phyloP scores from a whole-genome alignment of 257 asterid genomes.

The Avicennia marina region DNA sequence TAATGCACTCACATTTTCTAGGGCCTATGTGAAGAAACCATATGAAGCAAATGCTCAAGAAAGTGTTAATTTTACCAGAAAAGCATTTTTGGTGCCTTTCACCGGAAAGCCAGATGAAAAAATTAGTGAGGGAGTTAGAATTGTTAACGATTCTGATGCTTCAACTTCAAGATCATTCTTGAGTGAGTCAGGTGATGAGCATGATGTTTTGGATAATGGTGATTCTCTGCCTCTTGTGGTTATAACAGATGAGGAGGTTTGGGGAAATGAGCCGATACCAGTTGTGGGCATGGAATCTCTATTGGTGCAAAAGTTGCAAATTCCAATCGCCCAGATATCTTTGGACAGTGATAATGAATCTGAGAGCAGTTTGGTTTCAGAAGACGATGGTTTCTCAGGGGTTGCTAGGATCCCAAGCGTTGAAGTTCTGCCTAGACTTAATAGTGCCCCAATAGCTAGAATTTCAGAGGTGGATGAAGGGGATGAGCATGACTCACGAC shows the following conservation, averaged over 20 bases:
- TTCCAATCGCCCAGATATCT: constrained; percentile 63
- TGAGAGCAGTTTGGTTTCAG: constrained; percentile 37
- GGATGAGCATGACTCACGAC: constrained; percentile 25
- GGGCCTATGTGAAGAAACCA: constrained; percentile 36
- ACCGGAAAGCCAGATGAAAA: constrained; percentile 22
- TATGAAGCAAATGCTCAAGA: constrained; percentile 21
- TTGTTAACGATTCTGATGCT: constrained; percentile 24
- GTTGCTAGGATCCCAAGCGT: constrained; percentile 35
- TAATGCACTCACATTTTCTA: constrained; percentile 16
- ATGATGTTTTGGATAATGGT: constrained; percentile 8
- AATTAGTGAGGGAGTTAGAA: constrained; percentile 12
- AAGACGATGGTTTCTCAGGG: constrained; percentile 40
- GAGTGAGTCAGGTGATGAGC: constrained; percentile 34
- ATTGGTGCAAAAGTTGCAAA: constrained; percentile 15
- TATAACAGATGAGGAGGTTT: constrained; percentile 22
- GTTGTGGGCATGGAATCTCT: constrained; percentile 18
- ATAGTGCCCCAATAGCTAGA: constrained; percentile 49
- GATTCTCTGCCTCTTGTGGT: constrained; percentile 27
- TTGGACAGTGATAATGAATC: constrained; percentile 66
- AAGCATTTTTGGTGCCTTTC: constrained; percentile 22
- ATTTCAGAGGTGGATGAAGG: constrained; percentile 34
- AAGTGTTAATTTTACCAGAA: constrained; percentile 14
- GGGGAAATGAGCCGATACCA: constrained; percentile 13
- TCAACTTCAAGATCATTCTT: constrained; percentile 15
- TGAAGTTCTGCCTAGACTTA: constrained; percentile 31